Conservation (phyloP, 495 filamentous ascomycete species). For the Terfezia claveryi region DNA sequence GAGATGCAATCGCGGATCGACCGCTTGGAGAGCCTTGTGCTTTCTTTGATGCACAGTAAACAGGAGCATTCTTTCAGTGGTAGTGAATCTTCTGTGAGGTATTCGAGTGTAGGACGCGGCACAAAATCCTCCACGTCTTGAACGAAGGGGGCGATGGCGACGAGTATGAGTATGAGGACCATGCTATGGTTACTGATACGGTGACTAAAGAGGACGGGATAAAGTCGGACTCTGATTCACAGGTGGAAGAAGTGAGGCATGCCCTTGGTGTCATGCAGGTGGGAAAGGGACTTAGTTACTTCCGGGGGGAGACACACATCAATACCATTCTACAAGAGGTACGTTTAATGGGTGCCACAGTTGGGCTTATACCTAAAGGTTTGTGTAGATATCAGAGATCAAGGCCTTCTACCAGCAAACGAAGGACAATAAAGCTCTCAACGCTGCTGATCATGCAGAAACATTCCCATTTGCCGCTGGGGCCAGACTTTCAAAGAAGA, state of each 20-base stretch:
- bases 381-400: slow-evolving; percentile 64
- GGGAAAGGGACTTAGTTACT: slow-evolving; percentile 57
- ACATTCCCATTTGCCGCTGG: slow-evolving; percentile 19
- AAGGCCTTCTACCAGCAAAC: slow-evolving; percentile 63
- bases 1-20: slow-evolving; percentile 99
- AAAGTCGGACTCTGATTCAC: slow-evolving; percentile 16
- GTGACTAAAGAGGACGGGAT: slow-evolving; percentile 14
- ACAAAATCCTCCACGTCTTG: slow-evolving; percentile 28
- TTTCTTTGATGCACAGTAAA: slow-evolving; percentile 60
- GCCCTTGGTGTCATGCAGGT: slow-evolving; percentile 80
- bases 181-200: slow-evolving; percentile 4
- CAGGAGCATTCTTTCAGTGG: slow-evolving; percentile 23
- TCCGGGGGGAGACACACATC: slow-evolving; percentile 81
- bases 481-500: slow-evolving; percentile 45
- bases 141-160: background rate
- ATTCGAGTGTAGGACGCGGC: slow-evolving; percentile 34
- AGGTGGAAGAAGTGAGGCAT: slow-evolving; percentile 66
- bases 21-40: slow-evolving; percentile 77
- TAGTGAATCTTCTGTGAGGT: slow-evolving; percentile 12
- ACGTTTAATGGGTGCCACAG: slow-evolving; percentile 12
- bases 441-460: background rate
- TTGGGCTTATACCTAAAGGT: slow-evolving; percentile 10
- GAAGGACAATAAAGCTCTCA: slow-evolving; percentile 22
- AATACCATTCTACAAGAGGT: slow-evolving; percentile 67
- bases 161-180: slow-evolving; percentile 5